These are phyloP conservation scores for Danielozyma ontarioensis DNA, from an alignment of 805 yeast genomes.

Conservation along the genomic window DNA sequence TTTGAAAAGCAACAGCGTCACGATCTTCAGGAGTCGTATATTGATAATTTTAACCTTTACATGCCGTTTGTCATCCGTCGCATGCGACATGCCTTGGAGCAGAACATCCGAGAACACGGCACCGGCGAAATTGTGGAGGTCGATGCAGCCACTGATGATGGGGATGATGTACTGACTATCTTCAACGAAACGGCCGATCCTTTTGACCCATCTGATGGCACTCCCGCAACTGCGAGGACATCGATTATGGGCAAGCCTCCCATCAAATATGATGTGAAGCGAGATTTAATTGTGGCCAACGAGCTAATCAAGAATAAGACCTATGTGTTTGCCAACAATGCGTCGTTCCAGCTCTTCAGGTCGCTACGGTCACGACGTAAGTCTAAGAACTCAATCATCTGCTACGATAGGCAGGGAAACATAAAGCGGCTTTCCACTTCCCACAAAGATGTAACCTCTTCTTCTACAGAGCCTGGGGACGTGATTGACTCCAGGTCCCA, in stretches of 20 bases:
- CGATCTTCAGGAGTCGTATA: constrained; percentile 31
- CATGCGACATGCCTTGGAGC: constrained; percentile 9
- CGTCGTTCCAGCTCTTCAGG: constrained; percentile 25
- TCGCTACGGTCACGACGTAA: constrained; percentile 18
- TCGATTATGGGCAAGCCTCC: constrained; percentile 17
- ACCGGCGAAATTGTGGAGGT: not conserved
- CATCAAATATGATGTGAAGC: constrained; percentile 20
- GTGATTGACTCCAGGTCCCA: constrained; percentile 25
- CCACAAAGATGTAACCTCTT: constrained; percentile 3
- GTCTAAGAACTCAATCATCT: constrained; percentile 15
- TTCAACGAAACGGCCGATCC: constrained; percentile 11
- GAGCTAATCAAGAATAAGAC: constrained; percentile 26
- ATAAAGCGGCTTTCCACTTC: constrained; percentile 9
- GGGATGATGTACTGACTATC: constrained; percentile 20
- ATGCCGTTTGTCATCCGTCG: constrained; percentile 34
- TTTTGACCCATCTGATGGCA: constrained; percentile 1
- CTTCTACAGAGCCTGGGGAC: not conserved
- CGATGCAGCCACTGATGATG: not conserved
- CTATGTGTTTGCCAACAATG: constrained; percentile 26
- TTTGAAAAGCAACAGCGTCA: constrained; percentile 16
- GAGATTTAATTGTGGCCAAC: constrained; percentile 25
- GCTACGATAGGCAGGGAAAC: constrained; percentile 16
- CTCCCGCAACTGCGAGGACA: constrained; percentile 1
- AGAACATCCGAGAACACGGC: not conserved
- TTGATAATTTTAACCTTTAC: constrained; percentile 33